phyloP scores from a whole-genome alignment of 169 alveolate genomes.

The Prorocentrum cordatum region DNA sequence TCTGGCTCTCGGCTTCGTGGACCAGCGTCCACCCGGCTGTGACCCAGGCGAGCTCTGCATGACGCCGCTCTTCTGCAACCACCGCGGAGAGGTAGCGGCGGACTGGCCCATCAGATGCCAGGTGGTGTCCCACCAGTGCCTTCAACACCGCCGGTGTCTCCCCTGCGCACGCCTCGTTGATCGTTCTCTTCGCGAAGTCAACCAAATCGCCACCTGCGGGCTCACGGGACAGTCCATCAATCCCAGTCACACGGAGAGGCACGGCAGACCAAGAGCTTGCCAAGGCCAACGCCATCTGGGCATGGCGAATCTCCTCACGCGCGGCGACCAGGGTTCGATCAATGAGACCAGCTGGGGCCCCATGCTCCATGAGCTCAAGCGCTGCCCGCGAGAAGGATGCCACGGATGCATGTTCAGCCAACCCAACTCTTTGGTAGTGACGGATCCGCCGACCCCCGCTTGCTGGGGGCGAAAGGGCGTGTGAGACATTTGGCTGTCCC shows the following conservation, averaged over 20 bases:
- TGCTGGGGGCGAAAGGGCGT: too few relatives aligned
- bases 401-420: background rate
- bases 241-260: background rate
- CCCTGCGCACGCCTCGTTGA: background rate
- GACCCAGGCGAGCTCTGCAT: slow-evolving; percentile 18
- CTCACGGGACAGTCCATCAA: background rate
- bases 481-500: too few relatives aligned
- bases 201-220: too few relatives aligned
- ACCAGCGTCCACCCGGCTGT: background rate
- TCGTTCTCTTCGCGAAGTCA: background rate
- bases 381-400: background rate
- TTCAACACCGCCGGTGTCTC: background rate
- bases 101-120: background rate
- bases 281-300: background rate
- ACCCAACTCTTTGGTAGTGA: background rate
- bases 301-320: background rate
- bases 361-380: background rate
- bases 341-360: background rate
- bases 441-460: too few relatives aligned
- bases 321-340: background rate
- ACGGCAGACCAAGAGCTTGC: background rate
- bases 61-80: background rate
- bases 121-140: background rate
- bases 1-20: background rate
- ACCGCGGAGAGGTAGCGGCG: background rate